These are phyloP conservation scores for Botryotinia narcissicola DNA, from an alignment of 2,329 filamentous ascomycete species.

Conservation along the genomic window DNA sequence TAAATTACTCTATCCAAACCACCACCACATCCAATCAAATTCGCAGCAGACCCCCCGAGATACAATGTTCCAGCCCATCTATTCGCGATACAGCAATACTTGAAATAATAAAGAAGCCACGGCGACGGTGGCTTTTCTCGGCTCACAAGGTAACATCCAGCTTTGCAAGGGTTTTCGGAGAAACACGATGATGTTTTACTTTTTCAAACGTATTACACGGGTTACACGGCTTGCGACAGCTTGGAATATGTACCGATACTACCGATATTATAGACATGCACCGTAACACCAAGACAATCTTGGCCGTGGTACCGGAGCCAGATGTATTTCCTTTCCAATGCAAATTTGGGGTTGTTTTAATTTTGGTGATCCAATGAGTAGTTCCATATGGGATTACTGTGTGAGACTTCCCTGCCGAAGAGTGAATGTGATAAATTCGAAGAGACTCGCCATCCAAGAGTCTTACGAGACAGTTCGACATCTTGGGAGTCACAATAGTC, in stretches of 20 bases:
- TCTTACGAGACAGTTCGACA: background rate
- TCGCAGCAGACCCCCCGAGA: background rate
- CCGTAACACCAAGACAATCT: background rate
- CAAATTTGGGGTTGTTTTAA: background rate
- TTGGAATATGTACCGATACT: background rate
- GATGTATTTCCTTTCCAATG: background rate
- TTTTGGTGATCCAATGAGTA: background rate
- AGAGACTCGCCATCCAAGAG: background rate
- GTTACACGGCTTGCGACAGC: background rate
- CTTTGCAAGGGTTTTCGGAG: background rate
- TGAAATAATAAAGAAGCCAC: background rate
- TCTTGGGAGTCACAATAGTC: background rate
- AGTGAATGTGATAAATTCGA: background rate
- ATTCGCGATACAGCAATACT: background rate
- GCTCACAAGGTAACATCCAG: background rate
- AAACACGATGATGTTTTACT: background rate
- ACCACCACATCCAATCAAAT: background rate
- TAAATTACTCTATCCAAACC: background rate
- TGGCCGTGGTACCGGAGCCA: background rate
- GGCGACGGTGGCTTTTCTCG: background rate
- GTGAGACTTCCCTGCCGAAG: background rate
- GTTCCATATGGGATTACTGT: background rate
- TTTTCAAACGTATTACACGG: background rate
- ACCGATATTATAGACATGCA: background rate
- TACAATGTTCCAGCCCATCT: background rate